Evolutionary conservation across 805 yeast species (phyloP).

Genomic region (Kodamaea hsintzibuensis): DNA sequence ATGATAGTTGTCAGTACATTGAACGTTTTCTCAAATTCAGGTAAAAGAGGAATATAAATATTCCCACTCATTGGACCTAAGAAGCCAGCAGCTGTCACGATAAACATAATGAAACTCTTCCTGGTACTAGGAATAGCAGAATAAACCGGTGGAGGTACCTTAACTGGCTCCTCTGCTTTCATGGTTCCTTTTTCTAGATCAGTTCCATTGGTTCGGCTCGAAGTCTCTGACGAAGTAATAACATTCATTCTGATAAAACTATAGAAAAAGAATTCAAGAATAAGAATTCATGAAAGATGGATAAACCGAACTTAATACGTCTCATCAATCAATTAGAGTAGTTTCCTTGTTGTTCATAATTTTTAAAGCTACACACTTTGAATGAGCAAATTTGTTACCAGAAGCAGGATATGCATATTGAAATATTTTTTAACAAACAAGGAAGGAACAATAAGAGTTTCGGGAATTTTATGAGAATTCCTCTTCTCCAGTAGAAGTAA

Average conservation of each 20-base stretch:
- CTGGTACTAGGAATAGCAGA: conserved; percentile 36
- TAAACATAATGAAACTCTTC: conserved; percentile 30
- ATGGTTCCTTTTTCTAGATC: background rate
- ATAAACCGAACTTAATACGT: too few relatives aligned
- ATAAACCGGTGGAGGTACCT: conserved; percentile 17
- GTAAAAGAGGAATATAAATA: conserved; percentile 56
- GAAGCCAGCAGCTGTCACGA: conserved; percentile 51
- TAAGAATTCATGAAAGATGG: too few relatives aligned
- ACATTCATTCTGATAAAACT: background rate
- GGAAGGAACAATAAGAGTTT: too few relatives aligned
- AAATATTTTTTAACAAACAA: too few relatives aligned
- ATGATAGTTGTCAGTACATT: conserved; percentile 42
- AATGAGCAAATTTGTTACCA: too few relatives aligned
- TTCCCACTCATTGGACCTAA: conserved; percentile 60
- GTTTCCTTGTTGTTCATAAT: too few relatives aligned
- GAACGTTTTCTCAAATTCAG: conserved; percentile 43
- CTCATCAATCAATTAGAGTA: too few relatives aligned
- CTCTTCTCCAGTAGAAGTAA: conserved; percentile 6
- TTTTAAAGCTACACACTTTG: too few relatives aligned
- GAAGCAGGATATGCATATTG: too few relatives aligned
- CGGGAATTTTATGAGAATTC: too few relatives aligned
- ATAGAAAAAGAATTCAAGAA: too few relatives aligned
- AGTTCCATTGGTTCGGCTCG: background rate
- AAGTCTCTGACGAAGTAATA: background rate
- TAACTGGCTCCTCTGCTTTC: background rate